Percentiles rank a stretch among this genome's conserved stretches.
Evolutionary conservation across 1,139 yeast genomes (phyloP).

Genomic region (Kodamaea ohmeri): DNA sequence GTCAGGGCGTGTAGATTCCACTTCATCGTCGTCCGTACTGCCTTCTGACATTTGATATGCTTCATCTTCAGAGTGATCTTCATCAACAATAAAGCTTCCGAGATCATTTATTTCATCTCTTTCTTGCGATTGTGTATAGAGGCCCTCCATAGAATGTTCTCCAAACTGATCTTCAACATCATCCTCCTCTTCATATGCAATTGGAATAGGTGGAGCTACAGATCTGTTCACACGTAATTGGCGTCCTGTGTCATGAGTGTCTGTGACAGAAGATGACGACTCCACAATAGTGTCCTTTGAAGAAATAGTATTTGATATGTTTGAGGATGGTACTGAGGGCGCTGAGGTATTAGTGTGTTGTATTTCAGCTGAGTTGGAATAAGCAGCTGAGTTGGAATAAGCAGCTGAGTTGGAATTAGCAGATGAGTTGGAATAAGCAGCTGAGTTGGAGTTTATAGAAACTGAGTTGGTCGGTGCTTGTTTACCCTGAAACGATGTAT

Average conservation of each 20-base stretch:
- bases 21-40: constrained; percentile 12
- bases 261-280: neutral
- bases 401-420: too few species aligned
- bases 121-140: constrained; percentile 38
- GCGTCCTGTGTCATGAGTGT: neutral
- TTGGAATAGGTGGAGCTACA: neutral
- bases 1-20: neutral
- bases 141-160: constrained; percentile 38
- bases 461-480: too few species aligned
- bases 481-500: too few species aligned
- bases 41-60: constrained; percentile 11
- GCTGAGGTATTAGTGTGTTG: too few species aligned
- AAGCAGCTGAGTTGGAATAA: too few species aligned
- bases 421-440: too few species aligned
- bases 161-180: constrained; percentile 45
- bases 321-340: too few species aligned
- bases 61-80: constrained; percentile 17
- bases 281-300: neutral
- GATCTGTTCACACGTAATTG: neutral
- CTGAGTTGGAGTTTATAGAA: too few species aligned
- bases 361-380: too few species aligned
- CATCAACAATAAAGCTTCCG: constrained; percentile 37
- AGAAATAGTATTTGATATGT: too few species aligned
- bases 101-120: constrained; percentile 27
- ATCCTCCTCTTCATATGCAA: constrained; percentile 15